Conservation (phyloP, 441 rosid genomes). For the Erysimum pusillum region DNA sequence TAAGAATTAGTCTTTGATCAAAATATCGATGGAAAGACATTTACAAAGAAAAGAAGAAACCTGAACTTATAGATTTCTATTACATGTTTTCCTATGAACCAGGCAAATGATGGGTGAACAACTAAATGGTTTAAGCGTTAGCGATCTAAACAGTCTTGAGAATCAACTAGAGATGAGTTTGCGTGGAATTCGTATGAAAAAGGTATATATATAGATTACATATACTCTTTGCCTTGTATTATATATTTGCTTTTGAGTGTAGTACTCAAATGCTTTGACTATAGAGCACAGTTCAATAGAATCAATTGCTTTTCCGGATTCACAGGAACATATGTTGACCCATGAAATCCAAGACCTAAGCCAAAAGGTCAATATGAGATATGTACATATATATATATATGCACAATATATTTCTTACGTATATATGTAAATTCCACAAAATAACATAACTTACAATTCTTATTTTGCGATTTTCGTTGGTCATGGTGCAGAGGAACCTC, state of each 20-base stretch:
- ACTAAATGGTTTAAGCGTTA: conserved; percentile 68
- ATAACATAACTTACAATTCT: background rate
- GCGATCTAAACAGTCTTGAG: conserved; percentile 78
- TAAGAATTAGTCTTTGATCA: background rate
- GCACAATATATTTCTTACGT: background rate
- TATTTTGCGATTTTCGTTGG: background rate
- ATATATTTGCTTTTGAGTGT: background rate
- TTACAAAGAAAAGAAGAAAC: conserved; percentile 15
- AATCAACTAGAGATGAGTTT: conserved; percentile 81
- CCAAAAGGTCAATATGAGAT: conserved; percentile 61
- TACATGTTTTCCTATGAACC: conserved; percentile 28
- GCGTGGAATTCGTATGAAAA: conserved; percentile 67
- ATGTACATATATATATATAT: background rate
- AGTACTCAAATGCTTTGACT: conserved; percentile 7
- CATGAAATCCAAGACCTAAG: conserved; percentile 85
- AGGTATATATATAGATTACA: conserved; percentile 58
- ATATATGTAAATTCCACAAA: background rate
- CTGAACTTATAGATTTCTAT: background rate
- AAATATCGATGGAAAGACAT: background rate
- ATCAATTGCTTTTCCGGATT: conserved; percentile 25
- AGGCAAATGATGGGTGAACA: conserved; percentile 91
- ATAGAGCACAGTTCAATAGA: conserved; percentile 20
- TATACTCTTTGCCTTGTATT: background rate
- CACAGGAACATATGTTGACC: conserved; percentile 77
- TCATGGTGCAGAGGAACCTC: conserved; percentile 36